Base-by-base conservation (phyloP, 495 filamentous ascomycete species). In the Chaetomidium leptoderma region DNA sequence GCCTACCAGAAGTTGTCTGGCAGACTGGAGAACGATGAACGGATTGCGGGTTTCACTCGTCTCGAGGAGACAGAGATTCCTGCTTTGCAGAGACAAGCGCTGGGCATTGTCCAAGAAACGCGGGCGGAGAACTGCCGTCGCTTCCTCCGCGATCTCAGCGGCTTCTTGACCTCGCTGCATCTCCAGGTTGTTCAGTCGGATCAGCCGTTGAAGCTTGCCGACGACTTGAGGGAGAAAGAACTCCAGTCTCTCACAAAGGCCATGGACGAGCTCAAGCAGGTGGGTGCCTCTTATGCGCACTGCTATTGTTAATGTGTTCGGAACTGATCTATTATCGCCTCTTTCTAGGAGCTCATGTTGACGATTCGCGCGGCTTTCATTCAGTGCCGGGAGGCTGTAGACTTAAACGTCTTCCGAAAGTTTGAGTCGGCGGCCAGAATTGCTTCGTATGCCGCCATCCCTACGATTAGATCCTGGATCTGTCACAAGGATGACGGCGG, bases 1-100 rank as follows among this genome's bases (percentile, higher is more conserved):
- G 82, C 76, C 0, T 87, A 84, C 59, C 83, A 86, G 62, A 83
- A 83, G 57, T 66, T 86, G 17, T 71, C 70, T 30, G 81, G 81
- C 5, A 74, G 79, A 9, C 60, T 84, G 6, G 77, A 82, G 33
- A 62, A 70, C 2, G 65, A 70, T 21, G 61, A 65, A 4, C 6
- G 39, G 0, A 4, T 63, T 9, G 13, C 39, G 0, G 66, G 69
- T 0, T 69, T 70, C 55, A 13, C 27, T 0, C 2, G n/a, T 16
- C 13, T 60, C 0, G 57, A 66, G 3, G 63, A 63, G 23, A 74
- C 76, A 0, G 77, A 80, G 64, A 81, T 88, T 23, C 83, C 82
- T 0, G 72, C 72, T 39, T 66, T 88, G 5, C 78, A 82, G 64
- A 63, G 58, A 4, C 83, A 87, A 61, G 85, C 82, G 52, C 72